Evolutionary conservation across 257 asterid species (phyloP), one percentile per base, ranked within the genome.

Genomic region (Asclepias syriaca): DNA sequence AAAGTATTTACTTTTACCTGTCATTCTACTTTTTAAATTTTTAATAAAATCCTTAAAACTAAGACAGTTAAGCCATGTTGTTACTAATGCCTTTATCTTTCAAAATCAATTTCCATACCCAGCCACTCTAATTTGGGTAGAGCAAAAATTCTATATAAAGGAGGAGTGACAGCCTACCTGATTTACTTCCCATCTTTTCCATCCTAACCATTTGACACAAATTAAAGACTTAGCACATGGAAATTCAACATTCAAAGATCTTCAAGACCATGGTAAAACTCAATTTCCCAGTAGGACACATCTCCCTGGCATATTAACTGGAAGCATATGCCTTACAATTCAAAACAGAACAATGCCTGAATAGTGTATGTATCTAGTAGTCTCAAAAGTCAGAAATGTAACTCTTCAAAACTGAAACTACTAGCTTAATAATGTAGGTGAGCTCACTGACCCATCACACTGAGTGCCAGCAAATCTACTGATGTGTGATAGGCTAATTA

Each of bases 371-470:
- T 69, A 53, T 48, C 73, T 53, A 69, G 46, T 34, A 69, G 50
- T 19, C 73, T 18, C 46, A 19, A 9, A 43, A 32, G 51, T 32
- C 18, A 32, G 22, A 48, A 32, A 63, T 51, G 53, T 57, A 34
- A 53, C 34, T 8, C 5, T 19, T 22, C 7, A 18, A 51, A 69
- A 22, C 29, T 18, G 51, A 69, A 69, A 53, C 64, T 69, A 69
- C 56, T 53, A 53, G 73, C 64, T 53, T 21, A 65, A 57, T 63
- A 61, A 51, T 67, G 37, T 80, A 80, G 85, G 88, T 85, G 77
- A 65, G 79, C 82, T 51, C 76, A 83, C 84, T 80, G 86, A 80
- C 87, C 87, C 81, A 71, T 77, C 87, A 87, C 81, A 78, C 85
- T 77, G 72, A 73, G 49, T 46, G 22, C 64, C 81, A 85, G 85